These are phyloP conservation scores for Diaporthe vexans DNA, from an alignment of 2,329 filamentous ascomycete genomes.

Conservation along the genomic window DNA sequence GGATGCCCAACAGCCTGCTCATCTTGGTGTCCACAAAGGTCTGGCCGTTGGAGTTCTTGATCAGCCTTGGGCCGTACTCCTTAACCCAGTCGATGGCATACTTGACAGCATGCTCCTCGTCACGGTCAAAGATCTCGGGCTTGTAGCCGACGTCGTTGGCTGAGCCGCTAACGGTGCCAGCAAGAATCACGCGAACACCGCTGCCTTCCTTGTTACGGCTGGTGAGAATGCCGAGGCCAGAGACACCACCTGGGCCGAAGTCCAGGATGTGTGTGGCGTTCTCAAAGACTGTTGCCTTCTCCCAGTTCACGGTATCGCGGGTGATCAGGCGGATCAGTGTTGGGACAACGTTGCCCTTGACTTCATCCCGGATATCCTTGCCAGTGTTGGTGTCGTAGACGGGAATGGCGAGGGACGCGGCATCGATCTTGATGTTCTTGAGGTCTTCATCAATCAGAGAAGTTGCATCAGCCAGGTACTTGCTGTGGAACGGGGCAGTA, in stretches of 20 bases:
- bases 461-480: constrained; percentile 87
- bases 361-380: constrained; percentile 80
- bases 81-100: constrained; percentile 98
- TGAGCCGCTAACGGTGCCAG: constrained; percentile 91
- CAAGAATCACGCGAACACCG: constrained; percentile 95
- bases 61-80: constrained; percentile 92
- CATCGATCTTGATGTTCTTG: constrained; percentile 82
- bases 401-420: constrained; percentile 81
- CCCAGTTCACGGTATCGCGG: constrained; percentile 94
- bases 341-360: constrained; percentile 85
- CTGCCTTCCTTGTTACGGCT: constrained; percentile 99
- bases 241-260: constrained; percentile 97
- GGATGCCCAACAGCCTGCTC: constrained; percentile 86
- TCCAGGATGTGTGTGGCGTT: constrained; percentile 94
- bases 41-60: constrained; percentile 89
- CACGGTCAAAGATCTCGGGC: constrained; percentile 95
- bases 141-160: constrained; percentile 96
- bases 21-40: constrained; percentile 98
- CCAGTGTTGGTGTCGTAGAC: constrained; percentile 94
- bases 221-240: constrained; percentile 93
- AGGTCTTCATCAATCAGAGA: constrained; percentile 89
- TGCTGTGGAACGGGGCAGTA: constrained; percentile 98
- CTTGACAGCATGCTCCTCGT: constrained; percentile 93
- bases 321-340: constrained; percentile 93
- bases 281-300: constrained; percentile 91